Evolutionary conservation across 129 eudicot species (phyloP).

Genomic region (Dittrichia graveolens): DNA sequence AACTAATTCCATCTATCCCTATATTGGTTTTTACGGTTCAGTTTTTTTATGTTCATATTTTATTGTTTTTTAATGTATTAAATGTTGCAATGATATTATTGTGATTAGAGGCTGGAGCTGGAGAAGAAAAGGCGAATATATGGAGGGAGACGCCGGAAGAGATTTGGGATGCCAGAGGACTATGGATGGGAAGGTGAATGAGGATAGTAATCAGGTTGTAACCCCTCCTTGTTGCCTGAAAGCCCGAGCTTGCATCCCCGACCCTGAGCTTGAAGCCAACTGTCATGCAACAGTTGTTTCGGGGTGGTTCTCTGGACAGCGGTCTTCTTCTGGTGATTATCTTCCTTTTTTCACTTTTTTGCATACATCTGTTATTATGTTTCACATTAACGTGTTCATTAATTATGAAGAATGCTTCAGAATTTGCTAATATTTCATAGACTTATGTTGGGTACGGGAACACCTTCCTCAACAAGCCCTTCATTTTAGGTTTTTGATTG

Average conservation of each 20-base stretch:
- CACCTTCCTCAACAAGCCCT: neutral
- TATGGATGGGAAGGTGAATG: slow-evolving; percentile 78
- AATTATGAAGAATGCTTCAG: neutral
- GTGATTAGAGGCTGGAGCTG: slow-evolving; percentile 85
- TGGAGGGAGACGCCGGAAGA: slow-evolving; percentile 84
- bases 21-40: neutral
- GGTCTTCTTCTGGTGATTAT: slow-evolving; percentile 54
- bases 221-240: slow-evolving; percentile 88
- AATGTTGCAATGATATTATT: neutral
- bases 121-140: slow-evolving; percentile 60
- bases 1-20: neutral
- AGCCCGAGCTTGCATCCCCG: slow-evolving; percentile 54
- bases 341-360: slow-evolving; percentile 7
- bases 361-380: slow-evolving; percentile 1
- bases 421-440: neutral
- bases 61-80: neutral
- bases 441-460: too few species aligned
- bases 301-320: slow-evolving; percentile 87
- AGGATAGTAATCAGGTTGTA: slow-evolving; percentile 26
- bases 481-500: neutral
- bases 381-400: neutral
- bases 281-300: slow-evolving; percentile 95
- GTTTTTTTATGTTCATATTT: slow-evolving; percentile 1
- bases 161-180: slow-evolving; percentile 74
- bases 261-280: slow-evolving; percentile 70